A percentile compares a stretch with the other conserved stretches of the same genome.
These are phyloP conservation scores for Blastocladiella emersonii DNA, from an alignment of 371 early-diverging fungal species.

Conservation along the genomic window DNA sequence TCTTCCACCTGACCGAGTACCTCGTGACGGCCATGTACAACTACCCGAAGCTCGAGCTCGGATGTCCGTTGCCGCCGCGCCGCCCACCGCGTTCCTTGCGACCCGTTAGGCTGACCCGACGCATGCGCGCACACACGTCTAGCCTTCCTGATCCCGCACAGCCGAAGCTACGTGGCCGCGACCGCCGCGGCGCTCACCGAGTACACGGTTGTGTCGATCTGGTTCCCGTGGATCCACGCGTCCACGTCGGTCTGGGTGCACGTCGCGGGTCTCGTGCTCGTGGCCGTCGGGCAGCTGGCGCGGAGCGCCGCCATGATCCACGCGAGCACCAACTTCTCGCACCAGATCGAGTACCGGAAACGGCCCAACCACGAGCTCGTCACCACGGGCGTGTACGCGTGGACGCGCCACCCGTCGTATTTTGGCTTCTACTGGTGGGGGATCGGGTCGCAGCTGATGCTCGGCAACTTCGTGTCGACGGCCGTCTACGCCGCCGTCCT, in stretches of 20 bases:
- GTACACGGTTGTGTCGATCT: conserved; percentile 46
- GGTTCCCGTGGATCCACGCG: conserved; percentile 43
- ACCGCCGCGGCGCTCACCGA: conserved; percentile 38
- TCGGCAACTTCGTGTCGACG: conserved; percentile 58
- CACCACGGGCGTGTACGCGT: conserved; percentile 62
- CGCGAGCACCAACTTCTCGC: conserved; percentile 64
- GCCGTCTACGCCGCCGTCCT: conserved; percentile 45
- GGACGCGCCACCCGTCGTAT: conserved; percentile 79
- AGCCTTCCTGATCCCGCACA: conserved; percentile 5
- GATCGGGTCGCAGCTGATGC: conserved; percentile 47
- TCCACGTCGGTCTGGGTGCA: conserved; percentile 30
- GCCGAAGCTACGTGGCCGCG: neutral
- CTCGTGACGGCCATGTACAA: conserved; percentile 58
- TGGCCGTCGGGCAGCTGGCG: conserved; percentile 47
- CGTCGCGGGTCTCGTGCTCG: conserved; percentile 34
- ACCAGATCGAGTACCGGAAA: conserved; percentile 50
- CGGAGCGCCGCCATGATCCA: conserved; percentile 66
- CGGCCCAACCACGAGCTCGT: conserved; percentile 53
- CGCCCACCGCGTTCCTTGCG: too few relatives aligned
- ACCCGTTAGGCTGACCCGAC: too few relatives aligned
- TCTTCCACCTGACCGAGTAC: conserved; percentile 68
- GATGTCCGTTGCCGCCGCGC: neutral
- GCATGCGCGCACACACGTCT: too few relatives aligned
- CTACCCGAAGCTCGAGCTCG: conserved; percentile 21
- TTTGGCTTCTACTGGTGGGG: conserved; percentile 82